Evolutionary conservation across 352 stramenopile genomes (phyloP).

Genomic region (Globisporangium solare): DNA sequence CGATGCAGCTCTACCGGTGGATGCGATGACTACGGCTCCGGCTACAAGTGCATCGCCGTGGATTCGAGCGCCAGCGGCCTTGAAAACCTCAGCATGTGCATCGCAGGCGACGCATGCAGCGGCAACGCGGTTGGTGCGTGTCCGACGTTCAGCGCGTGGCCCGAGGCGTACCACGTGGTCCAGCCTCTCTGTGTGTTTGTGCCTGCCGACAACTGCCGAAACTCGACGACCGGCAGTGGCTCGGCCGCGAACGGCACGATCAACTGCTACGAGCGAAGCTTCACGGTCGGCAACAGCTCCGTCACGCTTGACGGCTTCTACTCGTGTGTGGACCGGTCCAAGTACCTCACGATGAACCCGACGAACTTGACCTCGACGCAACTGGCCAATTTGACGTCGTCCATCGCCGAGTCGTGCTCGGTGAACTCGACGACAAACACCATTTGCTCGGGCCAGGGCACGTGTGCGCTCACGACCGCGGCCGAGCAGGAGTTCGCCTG

Average conservation of each 20-base stretch:
- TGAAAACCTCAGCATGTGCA: conserved; percentile 66
- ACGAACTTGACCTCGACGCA: conserved; percentile 22
- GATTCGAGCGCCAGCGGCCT: conserved; percentile 50
- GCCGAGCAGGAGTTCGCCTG: conserved; percentile 70
- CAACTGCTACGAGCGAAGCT: conserved; percentile 67
- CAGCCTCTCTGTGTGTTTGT: conserved; percentile 70
- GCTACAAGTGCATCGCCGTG: conserved; percentile 70
- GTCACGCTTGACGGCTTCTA: conserved; percentile 70
- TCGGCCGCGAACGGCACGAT: conserved; percentile 31
- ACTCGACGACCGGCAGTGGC: conserved; percentile 17
- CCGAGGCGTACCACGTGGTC: conserved; percentile 59
- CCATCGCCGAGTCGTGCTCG: conserved; percentile 43
- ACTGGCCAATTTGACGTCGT: conserved; percentile 60
- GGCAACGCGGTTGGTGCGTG: conserved; percentile 56
- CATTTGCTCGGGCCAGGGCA: conserved; percentile 69
- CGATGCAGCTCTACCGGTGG: conserved; percentile 43
- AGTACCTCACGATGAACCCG: conserved; percentile 46
- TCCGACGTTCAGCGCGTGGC: conserved; percentile 73
- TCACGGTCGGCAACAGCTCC: conserved; percentile 37
- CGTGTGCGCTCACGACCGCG: conserved; percentile 46
- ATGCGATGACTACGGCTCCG: conserved; percentile 47
- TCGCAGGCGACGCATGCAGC: conserved; percentile 45
- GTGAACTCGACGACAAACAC: conserved; percentile 36
- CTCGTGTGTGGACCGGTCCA: conserved; percentile 63
- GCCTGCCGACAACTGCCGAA: conserved; percentile 55